Base-by-base conservation (phyloP, 805 yeast species). In the Wickerhamiella musiphila region DNA sequence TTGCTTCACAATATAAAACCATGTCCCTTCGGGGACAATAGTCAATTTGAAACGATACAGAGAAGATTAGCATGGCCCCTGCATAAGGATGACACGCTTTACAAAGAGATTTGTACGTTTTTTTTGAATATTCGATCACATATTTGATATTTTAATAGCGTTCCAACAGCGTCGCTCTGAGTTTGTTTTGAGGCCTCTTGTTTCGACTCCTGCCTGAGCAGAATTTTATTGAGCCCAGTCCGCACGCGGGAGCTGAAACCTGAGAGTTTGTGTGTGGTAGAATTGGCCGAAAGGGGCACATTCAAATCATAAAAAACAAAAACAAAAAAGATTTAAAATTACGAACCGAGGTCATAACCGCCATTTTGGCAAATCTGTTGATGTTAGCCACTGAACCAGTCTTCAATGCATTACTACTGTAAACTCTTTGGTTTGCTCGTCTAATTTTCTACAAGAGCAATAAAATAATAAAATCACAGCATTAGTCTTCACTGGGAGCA, bases 51-150 rank as follows among this genome's bases (percentile, higher is more conserved):
- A 86, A 77, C 93, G 83, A 86, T 86, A 86, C 98, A 86, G 96
- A 86, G 98, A 86, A 86, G 96, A 90, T 86, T 84, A 86, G 96
- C 96, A 90, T 92, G 93, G 94, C 94, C 96, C 96, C 94, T 86
- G 96, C 96, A 86, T 90, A 90, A 90, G 94, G 96, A 86, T 86
- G 96, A 84, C 94, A 92, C 95, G 95, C 94, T 84, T 76, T 83
- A 82, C 95, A 86, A 86, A 86, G 95, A 86, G 96, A 84, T 82
- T 78, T 70, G 60, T 63, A 60, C 66, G 74, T 77, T 79, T 79
- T 81, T 82, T 78, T 66, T 55, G 33, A 23, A 33, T 3, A 25
- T 21, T 32, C 14, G 18, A 15, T 18, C 16, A 12, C 13, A 25
- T 6, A 16, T 26, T 17, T n/a, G 15, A 18, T n/a, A 7, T 25